These are phyloP conservation scores for Cryptosporidium viatorum DNA, from an alignment of 169 alveolate species.

Conservation along the genomic window DNA sequence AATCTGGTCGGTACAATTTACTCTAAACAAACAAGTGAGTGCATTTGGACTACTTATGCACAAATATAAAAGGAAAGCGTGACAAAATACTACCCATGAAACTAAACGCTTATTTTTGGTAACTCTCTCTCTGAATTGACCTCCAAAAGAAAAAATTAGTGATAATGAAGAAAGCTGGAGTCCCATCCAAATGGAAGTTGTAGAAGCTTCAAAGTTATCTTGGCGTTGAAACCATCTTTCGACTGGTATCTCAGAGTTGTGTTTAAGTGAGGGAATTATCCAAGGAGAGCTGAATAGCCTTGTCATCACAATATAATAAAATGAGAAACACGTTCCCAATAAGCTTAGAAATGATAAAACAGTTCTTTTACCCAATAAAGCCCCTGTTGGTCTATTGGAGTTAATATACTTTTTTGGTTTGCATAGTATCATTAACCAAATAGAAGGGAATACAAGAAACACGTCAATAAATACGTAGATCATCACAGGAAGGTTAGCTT, in stretches of 20 bases:
- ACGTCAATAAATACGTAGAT: slow-evolving; percentile 50
- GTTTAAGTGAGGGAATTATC: slow-evolving; percentile 31
- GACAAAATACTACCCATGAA: slow-evolving; percentile 50
- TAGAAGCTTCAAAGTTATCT: slow-evolving; percentile 69
- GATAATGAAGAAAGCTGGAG: slow-evolving; percentile 53
- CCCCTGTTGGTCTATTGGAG: slow-evolving; percentile 30
- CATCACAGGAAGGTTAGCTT: slow-evolving; percentile 68
- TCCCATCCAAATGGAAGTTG: slow-evolving; percentile 70
- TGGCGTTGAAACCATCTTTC: slow-evolving; percentile 68
- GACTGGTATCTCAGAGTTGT: slow-evolving; percentile 42
- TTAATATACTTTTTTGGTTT: slow-evolving; percentile 36
- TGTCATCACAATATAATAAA: slow-evolving; percentile 31
- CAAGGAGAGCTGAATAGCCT: slow-evolving; percentile 28
- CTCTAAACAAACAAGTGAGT: slow-evolving; percentile 66
- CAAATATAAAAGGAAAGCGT: slow-evolving; percentile 4
- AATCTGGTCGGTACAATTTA: slow-evolving; percentile 32
- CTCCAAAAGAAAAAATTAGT: slow-evolving; percentile 51
- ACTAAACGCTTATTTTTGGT: slow-evolving; percentile 51
- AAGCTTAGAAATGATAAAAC: slow-evolving; percentile 36
- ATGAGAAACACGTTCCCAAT: slow-evolving; percentile 10
- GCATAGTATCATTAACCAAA: slow-evolving; percentile 43
- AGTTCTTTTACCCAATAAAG: slow-evolving; percentile 38
- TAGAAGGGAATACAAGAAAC: slow-evolving; percentile 40
- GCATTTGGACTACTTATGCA: slow-evolving; percentile 40
- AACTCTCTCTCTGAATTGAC: slow-evolving; percentile 51